Conservation (phyloP, 176 grass and related monocot genomes). For the Oryza meyeriana region DNA sequence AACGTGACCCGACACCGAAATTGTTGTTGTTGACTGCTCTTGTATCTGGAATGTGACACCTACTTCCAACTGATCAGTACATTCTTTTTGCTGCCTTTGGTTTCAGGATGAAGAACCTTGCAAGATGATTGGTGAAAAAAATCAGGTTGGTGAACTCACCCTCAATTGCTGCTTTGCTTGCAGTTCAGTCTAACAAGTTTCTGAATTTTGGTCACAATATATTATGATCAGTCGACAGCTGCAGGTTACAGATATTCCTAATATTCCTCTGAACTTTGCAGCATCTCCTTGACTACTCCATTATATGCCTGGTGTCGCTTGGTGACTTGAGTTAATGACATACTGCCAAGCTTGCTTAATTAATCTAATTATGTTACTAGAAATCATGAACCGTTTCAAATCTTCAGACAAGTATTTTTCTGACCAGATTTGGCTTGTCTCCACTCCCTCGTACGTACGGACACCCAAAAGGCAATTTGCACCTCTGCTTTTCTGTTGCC, state of each 20-base stretch:
- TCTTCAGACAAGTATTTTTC: background rate
- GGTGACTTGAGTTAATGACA: background rate
- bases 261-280: background rate
- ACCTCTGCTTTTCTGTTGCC: background rate
- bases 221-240: background rate
- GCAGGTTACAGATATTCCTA: background rate
- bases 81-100: background rate
- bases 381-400: background rate
- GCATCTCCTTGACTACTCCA: background rate
- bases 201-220: background rate
- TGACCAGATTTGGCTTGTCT: background rate
- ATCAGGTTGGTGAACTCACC: background rate
- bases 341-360: background rate
- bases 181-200: background rate
- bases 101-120: background rate
- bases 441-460: constrained; percentile 6
- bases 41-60: background rate
- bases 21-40: background rate
- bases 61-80: background rate
- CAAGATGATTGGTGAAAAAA: background rate
- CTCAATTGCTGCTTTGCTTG: background rate
- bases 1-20: constrained; percentile 6
- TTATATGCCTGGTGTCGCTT: background rate
- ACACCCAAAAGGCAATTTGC: background rate
- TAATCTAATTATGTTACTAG: background rate